phyloP scores from a whole-genome alignment of 306 rosid species.

The Ziziphus jujuba region DNA sequence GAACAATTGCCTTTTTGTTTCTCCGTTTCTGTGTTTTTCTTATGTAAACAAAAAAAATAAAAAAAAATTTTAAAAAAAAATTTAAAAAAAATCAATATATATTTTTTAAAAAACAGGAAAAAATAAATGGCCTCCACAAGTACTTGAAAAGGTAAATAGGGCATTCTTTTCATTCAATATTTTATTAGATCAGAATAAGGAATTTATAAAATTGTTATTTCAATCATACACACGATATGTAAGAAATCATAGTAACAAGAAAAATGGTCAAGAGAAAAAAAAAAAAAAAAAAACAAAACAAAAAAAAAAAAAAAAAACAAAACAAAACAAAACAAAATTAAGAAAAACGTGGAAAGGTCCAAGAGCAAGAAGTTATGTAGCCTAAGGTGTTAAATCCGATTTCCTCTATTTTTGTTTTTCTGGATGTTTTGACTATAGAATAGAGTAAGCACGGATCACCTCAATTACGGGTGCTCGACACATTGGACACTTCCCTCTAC shows the following conservation, averaged over 20 bases:
- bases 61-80: no score
- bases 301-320: not conserved
- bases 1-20: no score
- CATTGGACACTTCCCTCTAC: constrained; percentile 86
- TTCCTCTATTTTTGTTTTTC: constrained; percentile 12
- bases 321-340: not conserved
- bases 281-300: not conserved
- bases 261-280: not conserved
- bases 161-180: constrained; percentile 9
- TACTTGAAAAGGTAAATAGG: not conserved
- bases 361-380: constrained; percentile 24
- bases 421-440: constrained; percentile 26
- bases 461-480: constrained; percentile 90
- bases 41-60: no score
- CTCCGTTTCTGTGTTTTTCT: no score
- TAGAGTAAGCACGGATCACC: constrained; percentile 87
- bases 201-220: constrained; percentile 8
- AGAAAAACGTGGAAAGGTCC: constrained; percentile 34
- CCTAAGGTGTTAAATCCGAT: constrained; percentile 18
- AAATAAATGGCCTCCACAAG: not conserved
- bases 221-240: constrained; percentile 12
- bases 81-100: no score
- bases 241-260: constrained; percentile 8
- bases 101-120: not conserved
- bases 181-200: constrained; percentile 26